Conservation (phyloP, 2,329 filamentous ascomycete genomes). For the Chrysoporthe austroafricana region DNA sequence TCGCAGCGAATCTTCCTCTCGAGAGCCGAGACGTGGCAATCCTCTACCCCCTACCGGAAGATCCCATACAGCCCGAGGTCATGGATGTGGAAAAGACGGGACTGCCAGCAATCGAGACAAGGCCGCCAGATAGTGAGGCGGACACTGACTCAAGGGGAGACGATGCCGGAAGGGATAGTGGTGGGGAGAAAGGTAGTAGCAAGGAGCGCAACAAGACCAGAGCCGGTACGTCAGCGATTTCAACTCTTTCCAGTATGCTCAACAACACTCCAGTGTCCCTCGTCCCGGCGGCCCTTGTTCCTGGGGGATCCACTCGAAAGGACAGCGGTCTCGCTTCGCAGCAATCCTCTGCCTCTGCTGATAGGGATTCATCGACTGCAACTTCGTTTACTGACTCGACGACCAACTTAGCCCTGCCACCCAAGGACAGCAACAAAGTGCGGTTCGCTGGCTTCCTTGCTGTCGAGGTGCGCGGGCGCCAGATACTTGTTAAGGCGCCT, state of each 20-base stretch:
- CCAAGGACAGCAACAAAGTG: constrained; percentile 60
- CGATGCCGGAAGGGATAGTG: constrained; percentile 43
- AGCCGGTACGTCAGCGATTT: constrained; percentile 48
- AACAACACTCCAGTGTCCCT: constrained; percentile 25
- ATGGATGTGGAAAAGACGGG: constrained; percentile 86
- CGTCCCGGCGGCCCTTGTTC: constrained; percentile 26
- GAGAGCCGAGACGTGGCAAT: constrained; percentile 92
- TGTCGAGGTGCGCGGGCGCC: constrained; percentile 75
- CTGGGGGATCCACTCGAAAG: constrained; percentile 23
- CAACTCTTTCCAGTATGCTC: constrained; percentile 28
- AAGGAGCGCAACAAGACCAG: constrained; percentile 45
- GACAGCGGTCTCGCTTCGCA: constrained; percentile 22
- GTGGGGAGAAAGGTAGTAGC: constrained; percentile 42
- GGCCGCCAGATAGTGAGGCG: constrained; percentile 32
- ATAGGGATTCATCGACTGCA: constrained; percentile 20
- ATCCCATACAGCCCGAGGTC: constrained; percentile 67
- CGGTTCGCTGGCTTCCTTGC: constrained; percentile 77
- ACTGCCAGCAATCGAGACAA: constrained; percentile 63
- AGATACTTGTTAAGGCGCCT: constrained; percentile 75
- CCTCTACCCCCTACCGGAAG: constrained; percentile 80
- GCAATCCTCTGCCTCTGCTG: constrained; percentile 16
- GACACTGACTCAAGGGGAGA: constrained; percentile 35
- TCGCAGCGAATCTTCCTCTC: constrained; percentile 82
- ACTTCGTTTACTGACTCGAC: constrained; percentile 44
- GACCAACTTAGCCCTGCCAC: constrained; percentile 41